Base-by-base conservation (phyloP, 78 protist genomes). In the Dictyostelium discoideum region DNA sequence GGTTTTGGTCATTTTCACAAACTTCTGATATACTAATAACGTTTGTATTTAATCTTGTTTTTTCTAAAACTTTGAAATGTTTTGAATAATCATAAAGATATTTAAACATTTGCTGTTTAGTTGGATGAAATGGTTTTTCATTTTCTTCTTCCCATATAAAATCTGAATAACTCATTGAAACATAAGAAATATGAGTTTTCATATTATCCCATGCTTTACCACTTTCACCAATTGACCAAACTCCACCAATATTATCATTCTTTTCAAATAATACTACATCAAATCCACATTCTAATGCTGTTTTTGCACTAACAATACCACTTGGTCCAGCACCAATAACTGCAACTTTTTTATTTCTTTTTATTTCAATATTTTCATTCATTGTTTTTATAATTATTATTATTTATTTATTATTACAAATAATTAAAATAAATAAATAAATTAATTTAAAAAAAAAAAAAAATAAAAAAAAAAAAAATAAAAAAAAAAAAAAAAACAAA, bases 311-410 rank as follows among this genome's bases (percentile, higher is more conserved):
- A 2, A 26, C 63, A 0, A 87, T 16, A 2, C 93, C 93, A 22
- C 79, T 20, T 7, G 78, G 73, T 26, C 93, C 93, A 5, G 37
- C 85, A 11, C 93, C 93, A 32, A 86, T 73, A 50, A 86, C 57
- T 16, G 65, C 65, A 1, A 54, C 65, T 16, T 16, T 54, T 54
- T 54, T 50, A 8, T 50, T 54, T 54, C 16, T 13, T 8, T 54
- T 54, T 16, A 14, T 4, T 8, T 54, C 11, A 16, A 54, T 5
- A 54, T 54, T 16, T 14, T 16, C 22, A 3, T 14, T 54, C 65
- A 54, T 54, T 5, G 18, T 54, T 54, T 54, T 54, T 16, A 54
- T 54, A 2, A 13, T 50, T 50, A 11, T 50, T 50, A 9, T n/a
- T n/a, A n/a, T 54, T 54, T 54, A 0, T 9, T 54, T 54, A 1